These are phyloP conservation scores for Rhodosporidiobolus sp. DNA, from an alignment of 768 basidiomycete genomes.

Conservation along the genomic window DNA sequence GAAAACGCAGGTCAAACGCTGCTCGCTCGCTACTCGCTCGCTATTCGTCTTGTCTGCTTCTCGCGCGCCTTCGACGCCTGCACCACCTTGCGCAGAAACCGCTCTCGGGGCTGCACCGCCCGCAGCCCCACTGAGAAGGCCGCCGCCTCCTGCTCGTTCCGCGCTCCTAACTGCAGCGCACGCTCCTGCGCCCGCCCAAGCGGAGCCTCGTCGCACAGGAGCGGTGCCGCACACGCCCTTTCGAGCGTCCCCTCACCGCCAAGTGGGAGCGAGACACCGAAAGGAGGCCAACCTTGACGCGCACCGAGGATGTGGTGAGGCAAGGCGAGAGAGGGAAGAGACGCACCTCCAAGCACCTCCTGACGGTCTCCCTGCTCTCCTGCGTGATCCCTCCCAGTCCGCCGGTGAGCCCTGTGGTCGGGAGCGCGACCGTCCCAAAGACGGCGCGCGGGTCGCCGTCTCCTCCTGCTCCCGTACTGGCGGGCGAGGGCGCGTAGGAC, in stretches of 20 bases:
- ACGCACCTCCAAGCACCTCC: conserved; percentile 27
- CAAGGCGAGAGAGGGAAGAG: not conserved
- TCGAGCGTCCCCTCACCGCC: too few relatives aligned
- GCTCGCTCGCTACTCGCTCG: too few relatives aligned
- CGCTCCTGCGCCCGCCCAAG: too few relatives aligned
- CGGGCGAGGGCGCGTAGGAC: conserved; percentile 9
- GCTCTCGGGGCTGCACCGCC: too few relatives aligned
- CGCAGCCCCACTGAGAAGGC: not conserved
- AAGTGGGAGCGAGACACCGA: too few relatives aligned
- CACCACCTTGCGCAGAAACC: too few relatives aligned
- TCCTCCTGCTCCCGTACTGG: not conserved
- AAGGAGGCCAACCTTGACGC: too few relatives aligned
- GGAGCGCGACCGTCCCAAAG: conserved; percentile 19
- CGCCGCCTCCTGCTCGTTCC: not conserved
- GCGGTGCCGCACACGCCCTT: too few relatives aligned
- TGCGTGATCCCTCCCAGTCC: conserved; percentile 24
- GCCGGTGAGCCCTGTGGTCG: not conserved
- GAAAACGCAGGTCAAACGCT: not conserved
- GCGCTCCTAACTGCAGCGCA: too few relatives aligned
- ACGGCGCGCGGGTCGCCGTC: conserved; percentile 6
- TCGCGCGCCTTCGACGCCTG: too few relatives aligned
- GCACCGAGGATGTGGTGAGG: not conserved
- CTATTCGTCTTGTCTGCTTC: too few relatives aligned
- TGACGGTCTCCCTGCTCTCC: conserved; percentile 18
- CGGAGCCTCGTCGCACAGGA: too few relatives aligned